Conservation (phyloP, 768 basidiomycete species). For the Plicaturopsis crispa region DNA sequence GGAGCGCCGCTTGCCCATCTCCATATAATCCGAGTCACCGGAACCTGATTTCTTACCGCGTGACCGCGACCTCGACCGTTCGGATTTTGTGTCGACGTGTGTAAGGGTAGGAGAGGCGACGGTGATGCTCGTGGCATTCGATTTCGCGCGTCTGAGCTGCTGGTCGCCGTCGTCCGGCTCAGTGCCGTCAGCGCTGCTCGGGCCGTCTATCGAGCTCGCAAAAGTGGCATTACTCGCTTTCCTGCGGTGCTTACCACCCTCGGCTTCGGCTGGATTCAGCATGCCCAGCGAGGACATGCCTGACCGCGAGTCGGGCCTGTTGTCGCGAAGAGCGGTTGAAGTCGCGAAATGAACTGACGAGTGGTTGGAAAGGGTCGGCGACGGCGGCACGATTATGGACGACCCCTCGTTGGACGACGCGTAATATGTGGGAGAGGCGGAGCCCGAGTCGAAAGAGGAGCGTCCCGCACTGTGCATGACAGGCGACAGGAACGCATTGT, state of each 20-base stretch:
- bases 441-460: conserved; percentile 24
- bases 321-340: conserved; percentile 55
- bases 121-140: conserved; percentile 24
- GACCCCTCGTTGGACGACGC: conserved; percentile 36
- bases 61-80: conserved; percentile 15
- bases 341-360: conserved; percentile 56
- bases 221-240: conserved; percentile 54
- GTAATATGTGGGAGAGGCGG: conserved; percentile 19
- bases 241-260: conserved; percentile 34
- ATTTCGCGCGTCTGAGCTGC: conserved; percentile 26
- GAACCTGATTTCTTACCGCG: conserved; percentile 7
- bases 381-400: conserved; percentile 46
- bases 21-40: conserved; percentile 5
- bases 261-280: conserved; percentile 32
- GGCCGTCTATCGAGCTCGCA: conserved; percentile 35
- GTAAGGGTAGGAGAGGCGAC: conserved; percentile 28
- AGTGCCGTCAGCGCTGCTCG: conserved; percentile 31
- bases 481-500: background rate
- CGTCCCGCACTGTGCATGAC: conserved; percentile 3
- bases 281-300: conserved; percentile 47
- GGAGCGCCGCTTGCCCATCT: background rate
- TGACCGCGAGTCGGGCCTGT: conserved; percentile 50
- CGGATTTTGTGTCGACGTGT: conserved; percentile 30
- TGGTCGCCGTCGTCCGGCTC: conserved; percentile 36
- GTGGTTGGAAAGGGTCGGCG: conserved; percentile 65